Evolutionary conservation across 2,329 filamentous ascomycete genomes (phyloP).

Genomic region (Stemphylium vesicarium): DNA sequence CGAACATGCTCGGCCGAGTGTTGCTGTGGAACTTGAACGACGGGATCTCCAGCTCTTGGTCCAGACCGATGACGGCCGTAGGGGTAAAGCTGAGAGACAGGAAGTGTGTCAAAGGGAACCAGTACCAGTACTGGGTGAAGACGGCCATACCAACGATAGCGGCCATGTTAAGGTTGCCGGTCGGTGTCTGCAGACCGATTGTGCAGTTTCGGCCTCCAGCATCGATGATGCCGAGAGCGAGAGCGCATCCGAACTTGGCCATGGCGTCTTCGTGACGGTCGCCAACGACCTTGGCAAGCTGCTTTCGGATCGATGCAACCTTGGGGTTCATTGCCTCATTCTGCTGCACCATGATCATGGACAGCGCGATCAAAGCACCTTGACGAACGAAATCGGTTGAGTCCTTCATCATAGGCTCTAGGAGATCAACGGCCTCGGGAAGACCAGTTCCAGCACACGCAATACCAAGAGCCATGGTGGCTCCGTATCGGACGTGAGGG

Average conservation of each 20-base stretch:
- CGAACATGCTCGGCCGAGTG: conserved; percentile 91
- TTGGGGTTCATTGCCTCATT: conserved; percentile 99
- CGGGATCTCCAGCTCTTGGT: conserved; percentile 91
- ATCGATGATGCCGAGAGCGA: conserved; percentile 96
- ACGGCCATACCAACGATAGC: conserved; percentile 97
- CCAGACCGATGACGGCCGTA: conserved; percentile 91
- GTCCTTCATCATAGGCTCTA: conserved; percentile 99
- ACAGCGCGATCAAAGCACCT: conserved; percentile 88
- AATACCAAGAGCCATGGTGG: conserved; percentile 97
- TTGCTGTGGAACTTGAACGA: conserved; percentile 96
- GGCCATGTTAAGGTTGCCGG: conserved; percentile 97
- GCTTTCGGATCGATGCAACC: conserved; percentile 88
- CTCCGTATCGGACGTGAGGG: conserved; percentile 95
- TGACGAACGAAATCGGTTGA: conserved; percentile 98
- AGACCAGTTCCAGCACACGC: conserved; percentile 96
- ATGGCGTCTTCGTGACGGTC: conserved; percentile 98
- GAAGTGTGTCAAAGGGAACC: conserved; percentile 99
- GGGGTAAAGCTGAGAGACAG: conserved; percentile 95
- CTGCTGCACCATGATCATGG: conserved; percentile 99
- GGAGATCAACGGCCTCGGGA: conserved; percentile 92
- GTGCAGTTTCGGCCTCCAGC: conserved; percentile 98
- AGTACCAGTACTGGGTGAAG: conserved; percentile 99
- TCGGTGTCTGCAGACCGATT: conserved; percentile 96
- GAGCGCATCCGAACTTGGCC: conserved; percentile 96
- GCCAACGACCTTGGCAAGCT: conserved; percentile 88